These are phyloP conservation scores for Thinopyrum elongatum DNA, from an alignment of 176 grass and related monocot genomes.

Conservation along the genomic window DNA sequence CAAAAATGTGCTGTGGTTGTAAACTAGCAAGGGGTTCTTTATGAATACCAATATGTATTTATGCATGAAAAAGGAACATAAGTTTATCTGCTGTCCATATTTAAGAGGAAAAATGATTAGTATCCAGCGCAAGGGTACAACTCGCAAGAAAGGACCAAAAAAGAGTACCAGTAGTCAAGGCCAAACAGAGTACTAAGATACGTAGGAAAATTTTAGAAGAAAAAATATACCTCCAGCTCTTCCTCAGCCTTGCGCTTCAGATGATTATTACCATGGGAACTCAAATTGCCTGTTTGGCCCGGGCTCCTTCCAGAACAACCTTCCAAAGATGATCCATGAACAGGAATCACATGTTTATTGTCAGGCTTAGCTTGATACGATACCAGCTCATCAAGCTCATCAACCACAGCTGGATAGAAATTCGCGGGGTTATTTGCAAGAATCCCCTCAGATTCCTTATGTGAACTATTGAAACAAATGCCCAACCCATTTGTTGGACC, in stretches of 20 bases:
- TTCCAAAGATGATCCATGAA: constrained; percentile 12
- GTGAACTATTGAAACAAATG: constrained; percentile 23
- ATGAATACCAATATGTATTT: neutral
- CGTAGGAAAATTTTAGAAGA: neutral
- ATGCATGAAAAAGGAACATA: neutral
- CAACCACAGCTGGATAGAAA: constrained; percentile 14
- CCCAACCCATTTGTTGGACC: constrained; percentile 6
- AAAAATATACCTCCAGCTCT: constrained; percentile 73
- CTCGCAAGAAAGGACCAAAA: neutral
- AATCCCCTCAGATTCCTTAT: constrained; percentile 47
- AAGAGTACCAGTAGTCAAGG: neutral
- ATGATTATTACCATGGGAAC: constrained; percentile 20
- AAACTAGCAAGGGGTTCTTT: neutral
- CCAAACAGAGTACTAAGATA: constrained; percentile 4
- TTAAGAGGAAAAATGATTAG: neutral
- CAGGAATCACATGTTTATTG: constrained; percentile 4
- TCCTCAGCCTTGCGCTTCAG: constrained; percentile 51
- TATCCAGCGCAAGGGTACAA: neutral
- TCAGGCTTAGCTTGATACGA: constrained; percentile 39
- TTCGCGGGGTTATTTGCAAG: constrained; percentile 38
- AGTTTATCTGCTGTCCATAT: neutral
- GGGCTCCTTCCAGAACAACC: constrained; percentile 23
- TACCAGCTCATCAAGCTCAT: constrained; percentile 41
- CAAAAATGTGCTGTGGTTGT: neutral
- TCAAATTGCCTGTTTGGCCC: constrained; percentile 33